These are phyloP conservation scores for Hemisphaericaspora xylanilytica DNA, from an alignment of 1,139 yeast genomes.

Conservation along the genomic window DNA sequence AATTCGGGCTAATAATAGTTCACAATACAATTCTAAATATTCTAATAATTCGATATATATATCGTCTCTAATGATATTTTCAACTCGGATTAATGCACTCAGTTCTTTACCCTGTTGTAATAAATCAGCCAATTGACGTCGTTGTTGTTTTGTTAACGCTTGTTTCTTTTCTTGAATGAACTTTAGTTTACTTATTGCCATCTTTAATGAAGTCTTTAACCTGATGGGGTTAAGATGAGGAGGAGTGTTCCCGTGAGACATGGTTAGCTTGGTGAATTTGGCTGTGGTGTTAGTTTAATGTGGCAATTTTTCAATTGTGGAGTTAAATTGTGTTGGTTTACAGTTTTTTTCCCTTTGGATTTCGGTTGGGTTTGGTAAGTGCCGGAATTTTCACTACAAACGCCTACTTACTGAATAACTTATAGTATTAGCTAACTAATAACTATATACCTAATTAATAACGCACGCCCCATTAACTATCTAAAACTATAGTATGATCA, in stretches of 20 bases:
- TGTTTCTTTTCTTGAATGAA: conserved; percentile 79
- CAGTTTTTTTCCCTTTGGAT: not conserved
- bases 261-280: not conserved
- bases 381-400: too few relatives aligned
- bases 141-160: conserved; percentile 77
- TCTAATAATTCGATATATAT: conserved; percentile 80
- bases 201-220: conserved; percentile 69
- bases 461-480: conserved; percentile 3
- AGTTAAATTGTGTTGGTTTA: too few relatives aligned
- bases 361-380: too few relatives aligned
- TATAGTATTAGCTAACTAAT: too few relatives aligned
- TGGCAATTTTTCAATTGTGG: not conserved
- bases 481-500: conserved; percentile 39
- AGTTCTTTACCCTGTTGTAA: conserved; percentile 71
- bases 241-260: conserved; percentile 19
- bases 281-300: not conserved
- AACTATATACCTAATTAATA: not conserved
- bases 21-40: conserved; percentile 79
- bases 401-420: too few relatives aligned
- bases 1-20: conserved; percentile 73
- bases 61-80: conserved; percentile 82
- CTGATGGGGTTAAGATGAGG: conserved; percentile 39
- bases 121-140: conserved; percentile 74
- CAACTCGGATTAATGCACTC: conserved; percentile 82
- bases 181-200: conserved; percentile 78